Evolutionary conservation across 2,329 filamentous ascomycete genomes (phyloP), one percentile per base, ranked within the genome.

Genomic region (Beauveria scarabaeidicola): DNA sequence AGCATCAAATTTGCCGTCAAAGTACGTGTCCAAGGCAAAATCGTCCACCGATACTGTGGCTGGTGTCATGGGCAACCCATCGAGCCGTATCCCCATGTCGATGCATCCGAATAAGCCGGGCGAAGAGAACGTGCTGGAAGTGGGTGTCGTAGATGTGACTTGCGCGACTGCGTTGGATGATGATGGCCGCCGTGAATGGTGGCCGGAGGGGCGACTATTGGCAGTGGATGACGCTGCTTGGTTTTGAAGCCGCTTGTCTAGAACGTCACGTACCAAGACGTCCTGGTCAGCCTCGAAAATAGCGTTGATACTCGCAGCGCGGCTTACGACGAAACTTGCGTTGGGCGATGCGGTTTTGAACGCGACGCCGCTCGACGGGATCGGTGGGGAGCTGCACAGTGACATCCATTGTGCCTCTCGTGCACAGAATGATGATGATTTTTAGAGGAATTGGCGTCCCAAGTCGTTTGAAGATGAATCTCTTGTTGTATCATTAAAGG

Each of bases 241-340:
- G 17, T 53, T 53, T 25, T 53, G 52, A 11, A 53, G 52, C 9
- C 52, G 21, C 38, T 53, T 53, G 52, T 53, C 52, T 53, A 29
- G 6, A 53, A 15, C n/a, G 8, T 2, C 36, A 17, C 17, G 5
- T 2, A 13, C 13, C 19, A 40, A 5, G 13, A 52, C 19, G 10
- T 21, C 17, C 32, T 19, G 23, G 52, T 53, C 21, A 53, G 38
- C n/a, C 19, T 27, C 5, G 9, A 3, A 21, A 36, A 5, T 9
- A 9, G 4, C 2, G 2, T 25, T 29, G 23, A 43, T 27, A n/a
- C 23, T 15, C 2, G 2, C 52, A n/a, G 9, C 23, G 11, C 48
- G 36, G 43, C 52, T 53, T 53, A 53, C 52, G 52, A 29, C 52
- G 52, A 29, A 53, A 53, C 38, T 53, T 53, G 38, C 52, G 52